Percentiles rank a stretch among this genome's conserved stretches.
Evolutionary conservation across 352 stramenopile species (phyloP).

Genomic region (Globisporangium heterothallicum): DNA sequence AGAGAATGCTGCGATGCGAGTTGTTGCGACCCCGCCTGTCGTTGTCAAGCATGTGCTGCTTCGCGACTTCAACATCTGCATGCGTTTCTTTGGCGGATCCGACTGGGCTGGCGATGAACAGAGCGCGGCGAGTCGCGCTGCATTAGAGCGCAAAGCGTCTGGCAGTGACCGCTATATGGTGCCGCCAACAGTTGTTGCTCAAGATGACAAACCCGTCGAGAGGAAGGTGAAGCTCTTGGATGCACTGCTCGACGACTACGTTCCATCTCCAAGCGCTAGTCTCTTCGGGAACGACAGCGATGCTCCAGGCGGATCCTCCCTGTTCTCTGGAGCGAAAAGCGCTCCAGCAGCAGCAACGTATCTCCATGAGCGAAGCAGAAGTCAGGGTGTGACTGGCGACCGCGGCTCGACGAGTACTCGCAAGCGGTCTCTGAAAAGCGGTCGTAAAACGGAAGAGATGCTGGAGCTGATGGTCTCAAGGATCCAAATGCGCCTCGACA

Average conservation of each 20-base stretch:
- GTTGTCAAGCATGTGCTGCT: constrained; percentile 78
- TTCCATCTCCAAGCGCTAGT: constrained; percentile 48
- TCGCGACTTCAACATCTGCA: constrained; percentile 84
- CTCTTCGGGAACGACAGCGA: constrained; percentile 41
- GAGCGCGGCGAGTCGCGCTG: constrained; percentile 27
- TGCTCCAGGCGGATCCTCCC: constrained; percentile 12
- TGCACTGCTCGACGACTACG: constrained; percentile 79
- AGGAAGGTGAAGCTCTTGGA: constrained; percentile 74
- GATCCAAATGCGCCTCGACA: constrained; percentile 78
- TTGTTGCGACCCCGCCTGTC: constrained; percentile 40
- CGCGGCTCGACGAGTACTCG: constrained; percentile 13
- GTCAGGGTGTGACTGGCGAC: background rate
- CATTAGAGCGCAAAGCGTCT: constrained; percentile 6
- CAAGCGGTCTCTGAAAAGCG: constrained; percentile 67
- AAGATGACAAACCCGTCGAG: constrained; percentile 9
- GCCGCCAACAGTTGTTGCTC: background rate
- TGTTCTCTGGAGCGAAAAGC: constrained; percentile 41
- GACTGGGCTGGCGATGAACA: constrained; percentile 66
- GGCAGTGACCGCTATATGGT: background rate
- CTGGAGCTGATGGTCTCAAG: constrained; percentile 74
- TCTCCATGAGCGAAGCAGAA: constrained; percentile 23
- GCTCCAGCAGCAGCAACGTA: constrained; percentile 24
- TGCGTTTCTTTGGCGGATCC: constrained; percentile 83
- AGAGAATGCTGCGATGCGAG: constrained; percentile 48
- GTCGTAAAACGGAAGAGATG: constrained; percentile 87